Evolutionary conservation across 371 early-diverging fungal genomes (phyloP).

Genomic region (Mucor mucedo): DNA sequence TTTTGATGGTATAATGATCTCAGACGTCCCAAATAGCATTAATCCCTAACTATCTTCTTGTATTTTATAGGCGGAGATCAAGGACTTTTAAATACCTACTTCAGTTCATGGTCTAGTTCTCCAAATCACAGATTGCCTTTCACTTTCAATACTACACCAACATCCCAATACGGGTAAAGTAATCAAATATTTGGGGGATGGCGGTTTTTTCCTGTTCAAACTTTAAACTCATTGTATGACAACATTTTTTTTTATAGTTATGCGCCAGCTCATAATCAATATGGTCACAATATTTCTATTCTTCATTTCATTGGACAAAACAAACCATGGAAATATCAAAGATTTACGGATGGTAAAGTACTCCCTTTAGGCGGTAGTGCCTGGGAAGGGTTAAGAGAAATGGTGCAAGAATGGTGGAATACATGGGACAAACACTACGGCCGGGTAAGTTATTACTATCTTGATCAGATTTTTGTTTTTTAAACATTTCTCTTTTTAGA

Average conservation of each 20-base stretch:
- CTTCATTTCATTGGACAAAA: slow-evolving; percentile 89
- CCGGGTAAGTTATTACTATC: slow-evolving; percentile 30
- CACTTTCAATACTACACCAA: slow-evolving; percentile 90
- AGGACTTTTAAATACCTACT: slow-evolving; percentile 90
- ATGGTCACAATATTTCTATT: slow-evolving; percentile 70
- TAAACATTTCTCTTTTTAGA: slow-evolving; percentile 10
- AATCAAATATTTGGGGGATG: neutral
- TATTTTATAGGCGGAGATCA: slow-evolving; percentile 86
- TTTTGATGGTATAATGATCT: slow-evolving; percentile 71
- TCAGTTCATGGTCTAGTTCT: slow-evolving; percentile 76
- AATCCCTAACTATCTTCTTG: slow-evolving; percentile 12
- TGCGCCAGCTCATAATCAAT: slow-evolving; percentile 74
- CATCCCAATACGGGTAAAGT: slow-evolving; percentile 79
- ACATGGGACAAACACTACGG: slow-evolving; percentile 68
- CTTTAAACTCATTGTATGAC: neutral
- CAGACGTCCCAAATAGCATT: neutral
- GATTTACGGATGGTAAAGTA: slow-evolving; percentile 66
- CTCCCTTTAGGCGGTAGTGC: slow-evolving; percentile 44
- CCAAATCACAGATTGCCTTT: slow-evolving; percentile 82
- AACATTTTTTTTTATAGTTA: slow-evolving; percentile 53
- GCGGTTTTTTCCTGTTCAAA: neutral
- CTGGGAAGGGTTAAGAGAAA: slow-evolving; percentile 53
- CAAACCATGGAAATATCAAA: slow-evolving; percentile 90
- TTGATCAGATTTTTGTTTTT: neutral
- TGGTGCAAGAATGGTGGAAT: slow-evolving; percentile 76